Evolutionary conservation across 2,329 filamentous ascomycete genomes (phyloP).

Genomic region (Hypocrella siamensis): DNA sequence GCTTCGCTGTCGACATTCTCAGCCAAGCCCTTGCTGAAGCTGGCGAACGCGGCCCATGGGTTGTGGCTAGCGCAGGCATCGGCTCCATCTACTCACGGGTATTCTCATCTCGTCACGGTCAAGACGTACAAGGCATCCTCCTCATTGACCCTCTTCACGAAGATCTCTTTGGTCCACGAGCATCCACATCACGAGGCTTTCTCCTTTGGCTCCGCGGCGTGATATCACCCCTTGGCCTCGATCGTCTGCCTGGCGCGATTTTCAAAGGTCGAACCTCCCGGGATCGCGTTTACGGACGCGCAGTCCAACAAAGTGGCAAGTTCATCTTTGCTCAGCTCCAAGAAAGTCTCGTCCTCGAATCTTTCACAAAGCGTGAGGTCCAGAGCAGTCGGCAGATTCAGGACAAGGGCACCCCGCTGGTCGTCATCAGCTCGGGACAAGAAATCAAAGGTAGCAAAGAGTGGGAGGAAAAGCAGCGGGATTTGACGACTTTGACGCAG

Average conservation of each 20-base stretch:
- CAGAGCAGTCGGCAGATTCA: constrained; percentile 67
- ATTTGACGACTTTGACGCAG: constrained; percentile 64
- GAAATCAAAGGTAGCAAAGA: constrained; percentile 47
- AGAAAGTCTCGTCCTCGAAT: constrained; percentile 76
- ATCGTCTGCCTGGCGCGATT: constrained; percentile 64
- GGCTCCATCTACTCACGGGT: constrained; percentile 83
- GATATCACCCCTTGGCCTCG: constrained; percentile 73
- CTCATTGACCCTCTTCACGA: constrained; percentile 85
- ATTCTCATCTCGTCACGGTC: constrained; percentile 70
- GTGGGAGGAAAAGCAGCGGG: constrained; percentile 77
- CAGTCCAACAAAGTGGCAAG: constrained; percentile 66
- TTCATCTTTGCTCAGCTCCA: constrained; percentile 83
- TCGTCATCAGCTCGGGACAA: constrained; percentile 68
- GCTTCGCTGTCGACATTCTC: constrained; percentile 79
- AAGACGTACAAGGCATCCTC: constrained; percentile 61
- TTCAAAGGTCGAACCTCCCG: constrained; percentile 66
- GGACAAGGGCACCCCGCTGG: constrained; percentile 56
- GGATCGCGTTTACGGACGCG: constrained; percentile 72
- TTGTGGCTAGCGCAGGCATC: constrained; percentile 72
- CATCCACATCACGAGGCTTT: constrained; percentile 57
- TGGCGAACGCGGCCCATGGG: constrained; percentile 77
- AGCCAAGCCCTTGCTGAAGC: constrained; percentile 70
- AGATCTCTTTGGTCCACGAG: constrained; percentile 57
- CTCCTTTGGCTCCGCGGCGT: constrained; percentile 74
- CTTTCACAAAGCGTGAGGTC: constrained; percentile 73